Conservation (phyloP, 1,284 basidiomycete species). For the Phylloporus sp. region DNA sequence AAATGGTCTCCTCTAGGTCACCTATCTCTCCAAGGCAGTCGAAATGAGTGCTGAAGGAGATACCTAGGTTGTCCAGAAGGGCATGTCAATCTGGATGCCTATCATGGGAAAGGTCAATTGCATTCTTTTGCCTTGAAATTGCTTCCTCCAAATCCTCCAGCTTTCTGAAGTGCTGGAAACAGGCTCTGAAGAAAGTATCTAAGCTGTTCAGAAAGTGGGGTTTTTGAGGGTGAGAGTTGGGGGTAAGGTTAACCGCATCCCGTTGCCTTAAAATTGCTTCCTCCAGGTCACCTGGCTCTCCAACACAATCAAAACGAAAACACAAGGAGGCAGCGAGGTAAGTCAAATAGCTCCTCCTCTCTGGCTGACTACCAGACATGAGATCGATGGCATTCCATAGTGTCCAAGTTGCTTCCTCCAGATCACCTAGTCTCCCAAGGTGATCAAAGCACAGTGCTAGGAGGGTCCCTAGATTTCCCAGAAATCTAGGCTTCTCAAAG, state of each 20-base stretch:
- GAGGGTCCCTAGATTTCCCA: background rate
- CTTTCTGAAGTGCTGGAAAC: background rate
- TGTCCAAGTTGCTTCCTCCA: background rate
- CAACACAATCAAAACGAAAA: constrained; percentile 2
- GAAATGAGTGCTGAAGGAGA: constrained; percentile 1
- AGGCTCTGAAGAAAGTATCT: background rate
- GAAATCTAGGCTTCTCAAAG: background rate
- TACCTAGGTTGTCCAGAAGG: constrained; percentile 8
- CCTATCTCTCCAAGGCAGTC: constrained; percentile 1
- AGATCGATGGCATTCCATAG: background rate
- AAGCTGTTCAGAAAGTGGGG: background rate
- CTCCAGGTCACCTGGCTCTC: background rate
- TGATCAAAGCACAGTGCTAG: background rate
- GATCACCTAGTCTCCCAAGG: background rate
- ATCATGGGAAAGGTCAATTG: background rate
- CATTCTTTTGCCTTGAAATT: background rate
- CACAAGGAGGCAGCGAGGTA: constrained; percentile 3
- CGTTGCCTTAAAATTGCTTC: background rate
- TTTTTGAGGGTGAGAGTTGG: background rate
- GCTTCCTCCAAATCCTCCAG: background rate
- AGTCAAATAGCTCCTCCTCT: constrained; percentile 3
- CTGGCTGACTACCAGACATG: background rate
- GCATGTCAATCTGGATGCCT: background rate
- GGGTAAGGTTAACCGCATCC: background rate
- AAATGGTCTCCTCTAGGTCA: constrained; percentile 8